Evolutionary conservation across 192 early-diverging fungal genomes (phyloP).

Genomic region (Pilobolus umbonatus): DNA sequence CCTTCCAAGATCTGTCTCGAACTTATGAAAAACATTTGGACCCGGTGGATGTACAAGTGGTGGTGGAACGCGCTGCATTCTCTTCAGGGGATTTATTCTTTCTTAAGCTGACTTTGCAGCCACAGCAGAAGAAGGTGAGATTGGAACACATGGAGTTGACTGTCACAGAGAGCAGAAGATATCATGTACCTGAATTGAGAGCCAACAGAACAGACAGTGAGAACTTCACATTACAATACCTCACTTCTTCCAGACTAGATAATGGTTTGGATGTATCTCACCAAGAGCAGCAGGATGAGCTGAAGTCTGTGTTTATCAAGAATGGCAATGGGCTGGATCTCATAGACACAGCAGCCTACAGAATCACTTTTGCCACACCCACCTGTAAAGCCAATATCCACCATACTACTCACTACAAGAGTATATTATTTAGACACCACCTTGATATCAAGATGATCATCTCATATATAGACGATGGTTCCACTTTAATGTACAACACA

Average conservation of each 20-base stretch:
- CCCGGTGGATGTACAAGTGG: constrained; percentile 5
- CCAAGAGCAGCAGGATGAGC: background rate
- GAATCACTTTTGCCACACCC: constrained; percentile 23
- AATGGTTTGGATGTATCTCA: background rate
- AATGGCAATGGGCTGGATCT: constrained; percentile 12
- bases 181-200: constrained; percentile 13
- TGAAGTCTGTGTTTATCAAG: constrained; percentile 7
- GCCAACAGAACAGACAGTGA: constrained; percentile 13
- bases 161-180: constrained; percentile 18
- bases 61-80: constrained; percentile 17
- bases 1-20: constrained; percentile 22
- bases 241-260: background rate
- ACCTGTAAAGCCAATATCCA: constrained; percentile 18
- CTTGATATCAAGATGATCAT: constrained; percentile 16
- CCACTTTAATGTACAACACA: background rate
- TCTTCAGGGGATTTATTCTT: constrained; percentile 25
- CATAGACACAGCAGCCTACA: constrained; percentile 15
- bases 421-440: constrained; percentile 19
- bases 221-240: constrained; percentile 9
- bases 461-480: constrained; percentile 10
- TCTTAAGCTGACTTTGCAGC: constrained; percentile 13
- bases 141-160: constrained; percentile 17
- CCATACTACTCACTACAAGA: constrained; percentile 22
- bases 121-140: constrained; percentile 18
- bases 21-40: constrained; percentile 22